phyloP scores from a whole-genome alignment of 2,329 filamentous ascomycete species.

The Neofusicoccum parvum region DNA sequence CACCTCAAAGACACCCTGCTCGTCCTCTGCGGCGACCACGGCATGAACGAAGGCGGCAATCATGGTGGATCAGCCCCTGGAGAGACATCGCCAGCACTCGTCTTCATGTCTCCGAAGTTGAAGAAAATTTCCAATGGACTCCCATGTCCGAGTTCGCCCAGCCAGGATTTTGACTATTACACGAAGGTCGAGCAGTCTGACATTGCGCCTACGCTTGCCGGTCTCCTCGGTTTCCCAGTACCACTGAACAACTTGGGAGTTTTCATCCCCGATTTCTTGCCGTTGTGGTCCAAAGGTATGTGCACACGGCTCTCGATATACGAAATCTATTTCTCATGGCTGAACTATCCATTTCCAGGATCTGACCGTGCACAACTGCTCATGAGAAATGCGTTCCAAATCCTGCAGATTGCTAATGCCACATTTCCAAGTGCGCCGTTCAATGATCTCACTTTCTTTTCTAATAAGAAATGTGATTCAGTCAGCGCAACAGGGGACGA shows the following conservation, averaged over 20 bases:
- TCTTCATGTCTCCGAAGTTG: constrained; percentile 88
- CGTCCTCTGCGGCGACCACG: constrained; percentile 89
- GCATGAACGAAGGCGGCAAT: constrained; percentile 99
- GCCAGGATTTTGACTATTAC: constrained; percentile 81
- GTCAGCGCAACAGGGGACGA: constrained; percentile 32
- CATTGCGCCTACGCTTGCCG: constrained; percentile 84
- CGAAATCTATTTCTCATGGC: not conserved
- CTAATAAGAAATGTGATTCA: constrained; percentile 22
- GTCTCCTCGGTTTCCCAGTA: constrained; percentile 82
- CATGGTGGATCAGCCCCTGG: constrained; percentile 92
- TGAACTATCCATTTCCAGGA: constrained; percentile 29
- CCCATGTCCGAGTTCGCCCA: constrained; percentile 59
- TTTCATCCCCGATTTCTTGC: constrained; percentile 76
- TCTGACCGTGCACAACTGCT: constrained; percentile 68
- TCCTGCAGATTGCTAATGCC: constrained; percentile 73
- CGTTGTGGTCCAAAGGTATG: constrained; percentile 70
- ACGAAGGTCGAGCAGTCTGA: constrained; percentile 88
- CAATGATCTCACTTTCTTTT: constrained; percentile 29
- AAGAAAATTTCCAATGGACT: constrained; percentile 53
- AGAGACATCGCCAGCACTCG: constrained; percentile 88
- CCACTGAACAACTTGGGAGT: constrained; percentile 89
- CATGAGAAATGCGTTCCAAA: constrained; percentile 76
- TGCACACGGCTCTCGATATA: no score
- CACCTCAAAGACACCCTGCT: constrained; percentile 80
- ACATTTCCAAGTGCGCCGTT: constrained; percentile 65